These are phyloP conservation scores for Salvia splendens DNA, from an alignment of 257 asterid species.

Conservation along the genomic window DNA sequence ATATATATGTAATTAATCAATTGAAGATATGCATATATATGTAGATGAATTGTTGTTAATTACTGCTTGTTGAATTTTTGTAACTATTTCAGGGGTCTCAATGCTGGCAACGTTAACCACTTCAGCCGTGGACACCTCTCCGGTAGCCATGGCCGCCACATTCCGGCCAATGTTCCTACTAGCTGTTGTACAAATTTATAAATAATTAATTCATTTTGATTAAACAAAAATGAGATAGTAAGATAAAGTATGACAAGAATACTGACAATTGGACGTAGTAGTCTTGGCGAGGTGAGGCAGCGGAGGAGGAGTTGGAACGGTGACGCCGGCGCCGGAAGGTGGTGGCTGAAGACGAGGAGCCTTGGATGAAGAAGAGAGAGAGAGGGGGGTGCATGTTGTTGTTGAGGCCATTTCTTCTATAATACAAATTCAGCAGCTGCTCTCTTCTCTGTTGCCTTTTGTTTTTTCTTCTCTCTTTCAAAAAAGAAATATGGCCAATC, in stretches of 20 bases:
- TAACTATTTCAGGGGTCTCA: conserved; percentile 67
- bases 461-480: too few species aligned
- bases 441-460: too few species aligned
- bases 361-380: conserved; percentile 59
- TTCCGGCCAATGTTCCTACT: conserved; percentile 58
- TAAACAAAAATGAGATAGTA: too few species aligned
- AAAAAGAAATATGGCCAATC: too few species aligned
- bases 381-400: conserved; percentile 49
- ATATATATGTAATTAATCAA: too few species aligned
- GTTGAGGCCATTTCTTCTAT: conserved; percentile 53
- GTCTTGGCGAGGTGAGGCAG: conserved; percentile 38
- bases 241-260: too few species aligned
- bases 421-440: not conserved
- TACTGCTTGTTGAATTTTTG: conserved; percentile 64
- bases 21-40: too few species aligned
- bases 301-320: conserved; percentile 23
- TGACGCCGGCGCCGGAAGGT: conserved; percentile 33
- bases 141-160: conserved; percentile 73
- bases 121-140: conserved; percentile 64
- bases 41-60: too few species aligned
- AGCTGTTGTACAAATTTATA: conserved; percentile 37
- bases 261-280: conserved; percentile 29
- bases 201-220: too few species aligned
- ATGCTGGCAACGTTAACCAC: conserved; percentile 38
- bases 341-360: conserved; percentile 41